Conservation (phyloP, 345 rosid genomes). For the Arabidopsis thaliana region DNA sequence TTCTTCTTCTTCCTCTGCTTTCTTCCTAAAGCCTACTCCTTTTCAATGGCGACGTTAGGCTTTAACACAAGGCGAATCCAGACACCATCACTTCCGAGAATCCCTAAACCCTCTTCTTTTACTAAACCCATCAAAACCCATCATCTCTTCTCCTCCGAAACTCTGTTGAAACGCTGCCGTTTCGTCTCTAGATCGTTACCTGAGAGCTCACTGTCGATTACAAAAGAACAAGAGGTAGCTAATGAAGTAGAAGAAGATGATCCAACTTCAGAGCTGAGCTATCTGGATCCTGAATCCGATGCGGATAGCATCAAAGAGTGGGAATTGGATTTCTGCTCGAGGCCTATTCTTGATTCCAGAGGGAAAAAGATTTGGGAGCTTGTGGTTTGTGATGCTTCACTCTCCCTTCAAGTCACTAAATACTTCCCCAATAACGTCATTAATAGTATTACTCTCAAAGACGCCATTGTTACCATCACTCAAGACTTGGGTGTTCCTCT, state of each 20-base stretch:
- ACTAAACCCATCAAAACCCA: slow-evolving; percentile 47
- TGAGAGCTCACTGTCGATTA: slow-evolving; percentile 60
- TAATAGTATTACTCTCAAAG: slow-evolving; percentile 85
- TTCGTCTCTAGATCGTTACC: slow-evolving; percentile 50
- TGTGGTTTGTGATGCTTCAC: slow-evolving; percentile 83
- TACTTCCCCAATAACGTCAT: slow-evolving; percentile 91
- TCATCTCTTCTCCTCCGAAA: slow-evolving; percentile 38
- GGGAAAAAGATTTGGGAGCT: slow-evolving; percentile 98
- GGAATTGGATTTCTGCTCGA: slow-evolving; percentile 95
- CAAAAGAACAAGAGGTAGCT: slow-evolving; percentile 56
- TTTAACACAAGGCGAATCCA: slow-evolving; percentile 69
- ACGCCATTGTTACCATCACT: slow-evolving; percentile 66
- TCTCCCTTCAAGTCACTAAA: slow-evolving; percentile 86
- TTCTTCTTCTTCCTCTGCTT: neutral
- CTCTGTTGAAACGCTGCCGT: slow-evolving; percentile 41
- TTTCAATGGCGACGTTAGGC: slow-evolving; percentile 76
- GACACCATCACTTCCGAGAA: slow-evolving; percentile 48
- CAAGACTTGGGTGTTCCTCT: slow-evolving; percentile 78
- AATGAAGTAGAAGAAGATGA: slow-evolving; percentile 57
- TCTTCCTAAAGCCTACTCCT: slow-evolving; percentile 39
- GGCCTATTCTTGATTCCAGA: slow-evolving; percentile 85
- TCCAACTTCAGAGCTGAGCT: slow-evolving; percentile 78
- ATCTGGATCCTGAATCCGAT: slow-evolving; percentile 78
- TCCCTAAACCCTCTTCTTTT: slow-evolving; percentile 46
- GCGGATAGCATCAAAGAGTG: slow-evolving; percentile 77